Evolutionary conservation across 2,329 filamentous ascomycete species (phyloP).

Genomic region (Venturia oleaginea): DNA sequence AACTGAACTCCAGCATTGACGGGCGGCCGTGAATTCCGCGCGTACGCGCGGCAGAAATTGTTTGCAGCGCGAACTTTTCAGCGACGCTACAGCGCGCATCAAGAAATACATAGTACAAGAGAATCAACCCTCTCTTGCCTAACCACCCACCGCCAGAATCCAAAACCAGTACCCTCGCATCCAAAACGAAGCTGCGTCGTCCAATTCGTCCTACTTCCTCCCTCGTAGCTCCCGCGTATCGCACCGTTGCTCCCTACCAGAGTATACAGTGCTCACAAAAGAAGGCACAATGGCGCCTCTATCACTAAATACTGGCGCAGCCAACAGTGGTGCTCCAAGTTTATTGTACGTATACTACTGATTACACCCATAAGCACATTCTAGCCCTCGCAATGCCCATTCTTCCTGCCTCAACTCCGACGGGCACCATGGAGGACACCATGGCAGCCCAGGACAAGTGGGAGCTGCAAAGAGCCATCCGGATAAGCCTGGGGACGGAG

Average conservation of each 20-base stretch:
- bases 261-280: constrained; percentile 23
- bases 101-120: neutral
- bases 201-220: neutral
- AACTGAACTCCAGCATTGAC: neutral
- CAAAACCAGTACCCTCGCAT: neutral
- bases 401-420: neutral
- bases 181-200: neutral
- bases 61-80: constrained; percentile 3
- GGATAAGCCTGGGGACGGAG: neutral
- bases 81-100: neutral
- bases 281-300: constrained; percentile 34
- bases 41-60: neutral
- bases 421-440: neutral
- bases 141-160: neutral
- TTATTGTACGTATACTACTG: constrained; percentile 34
- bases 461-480: neutral
- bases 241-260: neutral
- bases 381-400: neutral
- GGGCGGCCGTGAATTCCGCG: neutral
- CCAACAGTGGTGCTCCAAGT: constrained; percentile 19
- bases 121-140: neutral
- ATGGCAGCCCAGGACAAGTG: neutral
- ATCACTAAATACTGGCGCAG: constrained; percentile 43
- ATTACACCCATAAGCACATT: neutral
- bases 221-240: neutral